Evolutionary conservation across 208 protist species (phyloP).

Genomic region (Crithidia acanthocephali): DNA sequence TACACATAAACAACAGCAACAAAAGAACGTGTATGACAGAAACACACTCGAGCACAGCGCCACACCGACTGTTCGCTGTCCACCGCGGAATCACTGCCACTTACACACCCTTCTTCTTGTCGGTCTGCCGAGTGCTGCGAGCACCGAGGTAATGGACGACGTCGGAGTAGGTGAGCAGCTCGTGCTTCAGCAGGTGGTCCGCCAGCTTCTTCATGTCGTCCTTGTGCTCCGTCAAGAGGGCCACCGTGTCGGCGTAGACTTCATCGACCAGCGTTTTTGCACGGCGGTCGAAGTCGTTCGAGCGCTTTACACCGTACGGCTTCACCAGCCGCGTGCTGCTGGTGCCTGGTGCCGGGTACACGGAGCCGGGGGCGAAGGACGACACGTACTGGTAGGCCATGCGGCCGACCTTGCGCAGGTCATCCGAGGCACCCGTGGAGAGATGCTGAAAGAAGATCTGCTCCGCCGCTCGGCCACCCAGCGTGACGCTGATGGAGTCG

Average conservation of each 20-base stretch:
- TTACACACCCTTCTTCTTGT: slow-evolving; percentile 55
- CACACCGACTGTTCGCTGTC: too few species aligned
- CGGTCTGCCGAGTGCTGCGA: slow-evolving; percentile 42
- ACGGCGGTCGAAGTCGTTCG: slow-evolving; percentile 89
- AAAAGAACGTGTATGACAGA: too few species aligned
- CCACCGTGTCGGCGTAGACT: slow-evolving; percentile 72
- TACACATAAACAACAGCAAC: too few species aligned
- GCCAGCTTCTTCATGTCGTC: slow-evolving; percentile 87
- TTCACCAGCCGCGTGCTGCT: slow-evolving; percentile 70
- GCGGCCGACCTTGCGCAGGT: slow-evolving; percentile 92
- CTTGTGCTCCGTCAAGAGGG: slow-evolving; percentile 77
- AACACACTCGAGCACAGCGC: too few species aligned
- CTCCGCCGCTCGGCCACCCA: slow-evolving; percentile 95
- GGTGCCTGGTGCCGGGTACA: slow-evolving; percentile 80
- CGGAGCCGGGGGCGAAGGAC: slow-evolving; percentile 64
- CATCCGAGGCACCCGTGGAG: slow-evolving; percentile 95
- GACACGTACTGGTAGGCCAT: slow-evolving; percentile 94
- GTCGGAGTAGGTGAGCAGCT: slow-evolving; percentile 83
- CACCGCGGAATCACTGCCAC: background rate
- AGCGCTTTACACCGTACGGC: slow-evolving; percentile 87
- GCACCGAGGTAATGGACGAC: slow-evolving; percentile 80
- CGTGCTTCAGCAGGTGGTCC: slow-evolving; percentile 80
- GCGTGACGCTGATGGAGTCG: slow-evolving; percentile 95
- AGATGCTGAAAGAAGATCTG: slow-evolving; percentile 93
- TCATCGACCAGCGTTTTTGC: slow-evolving; percentile 86